phyloP scores from a whole-genome alignment of 768 basidiomycete species.

The Macrolepiota fuliginosa region DNA sequence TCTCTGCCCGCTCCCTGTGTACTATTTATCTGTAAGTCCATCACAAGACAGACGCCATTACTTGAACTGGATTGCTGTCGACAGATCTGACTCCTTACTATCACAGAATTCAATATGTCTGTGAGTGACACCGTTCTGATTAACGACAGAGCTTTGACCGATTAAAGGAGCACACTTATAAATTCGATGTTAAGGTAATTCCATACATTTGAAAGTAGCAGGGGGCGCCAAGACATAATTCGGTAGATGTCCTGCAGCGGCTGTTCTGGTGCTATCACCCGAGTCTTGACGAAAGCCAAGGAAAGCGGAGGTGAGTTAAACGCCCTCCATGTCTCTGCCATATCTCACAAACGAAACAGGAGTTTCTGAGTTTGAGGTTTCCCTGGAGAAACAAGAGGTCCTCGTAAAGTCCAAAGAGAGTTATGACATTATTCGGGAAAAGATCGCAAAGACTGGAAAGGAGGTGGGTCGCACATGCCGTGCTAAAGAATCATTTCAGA shows the following conservation, averaged over 20 bases:
- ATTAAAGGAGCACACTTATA: slow-evolving; percentile 49
- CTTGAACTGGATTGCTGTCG: background rate
- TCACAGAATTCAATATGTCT: background rate
- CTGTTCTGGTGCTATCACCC: slow-evolving; percentile 79
- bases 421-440: slow-evolving; percentile 66
- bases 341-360: slow-evolving; percentile 33
- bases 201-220: background rate
- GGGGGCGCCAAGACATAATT: background rate
- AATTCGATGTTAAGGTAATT: slow-evolving; percentile 80
- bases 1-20: background rate
- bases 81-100: background rate
- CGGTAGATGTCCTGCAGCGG: slow-evolving; percentile 82
- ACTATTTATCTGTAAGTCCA: background rate
- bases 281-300: slow-evolving; percentile 71
- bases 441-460: slow-evolving; percentile 91
- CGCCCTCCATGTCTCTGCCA: background rate
- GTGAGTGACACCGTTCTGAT: background rate
- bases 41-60: background rate
- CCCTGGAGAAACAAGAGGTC: slow-evolving; percentile 71
- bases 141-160: background rate
- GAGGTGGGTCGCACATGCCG: slow-evolving; percentile 46
- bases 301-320: slow-evolving; percentile 29
- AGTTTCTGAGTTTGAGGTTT: slow-evolving; percentile 56
- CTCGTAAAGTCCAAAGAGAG: slow-evolving; percentile 56
- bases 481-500: background rate